Base-by-base conservation (phyloP, 2,329 filamentous ascomycete species). In the Calonectria montana region DNA sequence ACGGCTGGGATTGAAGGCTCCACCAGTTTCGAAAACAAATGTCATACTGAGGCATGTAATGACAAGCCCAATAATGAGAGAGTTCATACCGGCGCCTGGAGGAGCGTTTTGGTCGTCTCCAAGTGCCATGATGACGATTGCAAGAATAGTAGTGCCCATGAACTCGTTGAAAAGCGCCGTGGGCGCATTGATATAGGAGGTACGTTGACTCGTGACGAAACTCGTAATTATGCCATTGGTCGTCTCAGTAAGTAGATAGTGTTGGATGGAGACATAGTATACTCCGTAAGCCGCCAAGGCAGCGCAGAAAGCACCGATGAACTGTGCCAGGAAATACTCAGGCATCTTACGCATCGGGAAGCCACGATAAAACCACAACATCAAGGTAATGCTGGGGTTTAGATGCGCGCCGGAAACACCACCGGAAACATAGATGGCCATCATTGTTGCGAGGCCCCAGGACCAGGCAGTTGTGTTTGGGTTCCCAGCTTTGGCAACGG, bases 311-410 rank as follows among this genome's bases (percentile, higher is more conserved):
- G 57, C 57, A 21, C 57, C 57, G 7, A 62, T 41, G 37, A 62
- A 29, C 18, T 62, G 57, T 21, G 57, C 57, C 16, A 9, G 8
- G 5, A 62, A 43, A 29, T 62, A 62, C 12, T 43, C 37, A 13
- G 57, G 57, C 10, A 62, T 43, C 16, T 62, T 62, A 23, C 57
- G 57, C 57, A 41, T 43, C 31, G 57, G 57, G 27, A 62, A 62
- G 37, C 41, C 25, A 18, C 57, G 57, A n/a, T 43, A 62, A 21
- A 62, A 43, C 37, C 57, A 62, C 9, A 43, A 18, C 39, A 43
- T 43, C 18, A 62, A 21, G 10, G 57, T 62, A n/a, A 62, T 31
- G 37, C 37, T 43, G 8, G 57, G 57, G 16, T 62, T 62, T 4
- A 62, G 57, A 21, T 62, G 57, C 15, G 57, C 57, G 21, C 57